Conservation (phyloP, 495 filamentous ascomycete species). For the Aspergillus cavernicola region DNA sequence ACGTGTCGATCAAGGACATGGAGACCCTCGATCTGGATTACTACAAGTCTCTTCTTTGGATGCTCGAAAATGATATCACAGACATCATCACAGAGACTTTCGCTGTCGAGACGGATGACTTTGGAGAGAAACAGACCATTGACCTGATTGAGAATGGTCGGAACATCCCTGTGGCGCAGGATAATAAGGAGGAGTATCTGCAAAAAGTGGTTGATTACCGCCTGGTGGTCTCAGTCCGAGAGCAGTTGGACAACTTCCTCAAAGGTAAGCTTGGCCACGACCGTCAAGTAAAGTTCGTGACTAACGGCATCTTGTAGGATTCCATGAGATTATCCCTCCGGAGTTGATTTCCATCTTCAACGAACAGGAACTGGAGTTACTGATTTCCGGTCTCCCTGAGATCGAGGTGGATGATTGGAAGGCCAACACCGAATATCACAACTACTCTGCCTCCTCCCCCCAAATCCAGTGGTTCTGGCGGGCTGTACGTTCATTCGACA, state of each 20-base stretch:
- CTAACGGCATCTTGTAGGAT: slow-evolving; percentile 53
- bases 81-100: slow-evolving; percentile 98
- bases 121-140: slow-evolving; percentile 81
- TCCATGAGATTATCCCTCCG: slow-evolving; percentile 96
- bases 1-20: slow-evolving; percentile 98
- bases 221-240: slow-evolving; percentile 83
- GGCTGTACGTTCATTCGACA: slow-evolving; percentile 95
- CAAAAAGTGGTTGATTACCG: slow-evolving; percentile 91
- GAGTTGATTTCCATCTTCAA: slow-evolving; percentile 97
- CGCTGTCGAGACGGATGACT: slow-evolving; percentile 86
- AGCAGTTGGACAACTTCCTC: slow-evolving; percentile 93
- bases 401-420: slow-evolving; percentile 99
- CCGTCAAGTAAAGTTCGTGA: neutral
- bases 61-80: slow-evolving; percentile 98
- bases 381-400: slow-evolving; percentile 96
- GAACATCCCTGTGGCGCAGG: slow-evolving; percentile 91
- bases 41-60: slow-evolving; percentile 99
- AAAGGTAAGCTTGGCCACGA: slow-evolving; percentile 55
- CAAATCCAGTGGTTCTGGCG: slow-evolving; percentile 99
- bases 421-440: slow-evolving; percentile 97
- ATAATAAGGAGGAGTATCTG: slow-evolving; percentile 98
- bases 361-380: slow-evolving; percentile 92
- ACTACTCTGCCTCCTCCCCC: slow-evolving; percentile 88
- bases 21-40: slow-evolving; percentile 97
- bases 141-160: slow-evolving; percentile 84